Evolutionary conservation across 495 filamentous ascomycete genomes (phyloP), one percentile per base, ranked within the genome.

Genomic region (Cercophora sp.): DNA sequence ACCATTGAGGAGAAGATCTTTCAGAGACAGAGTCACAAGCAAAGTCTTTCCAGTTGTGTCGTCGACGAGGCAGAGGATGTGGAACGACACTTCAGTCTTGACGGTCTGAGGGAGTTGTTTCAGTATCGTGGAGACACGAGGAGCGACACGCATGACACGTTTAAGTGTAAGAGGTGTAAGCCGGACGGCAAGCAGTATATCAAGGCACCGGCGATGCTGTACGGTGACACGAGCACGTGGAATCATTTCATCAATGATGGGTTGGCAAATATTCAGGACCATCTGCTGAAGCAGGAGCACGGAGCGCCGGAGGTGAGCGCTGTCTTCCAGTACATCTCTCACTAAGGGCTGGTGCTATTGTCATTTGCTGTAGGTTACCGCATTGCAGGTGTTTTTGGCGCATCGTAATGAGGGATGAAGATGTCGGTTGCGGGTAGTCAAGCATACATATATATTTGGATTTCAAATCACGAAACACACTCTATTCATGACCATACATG

Each of bases 1-100:
- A 95, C 93, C 0, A 99, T 99, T 63, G 93, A 99, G 64, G 93
- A 99, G 70, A 99, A 99, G 75, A 96, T 99, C 64, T 99, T 99
- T 78, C 94, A 97, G 70, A 83, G 93, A 5, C 93, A 99, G 64
- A 93, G 88, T 3, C 93, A 99, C 76, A 99, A 99, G 69, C 94
- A 97, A 68, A 92, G 89, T 0, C 78, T 99, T 4, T 96, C 89
- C 0, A 93, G 89, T 0, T 97, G 93, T 65, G 94, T 99, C n/a
- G 93, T 99, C 8, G 93, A 99, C 67, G 87, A 86, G 4, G 93
- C 89, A 8, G 91, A 97, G 66, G 93, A 99, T 53, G 94, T 99
- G 2, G 93, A 99, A 66, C 79, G 93, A 4, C 93, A 99, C 67
- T 99, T 99, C 66, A 88, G 84, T 3, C 77, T 96, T 0, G 93